Base-by-base conservation (phyloP, 768 basidiomycete genomes). In the Mycena vitilis region DNA sequence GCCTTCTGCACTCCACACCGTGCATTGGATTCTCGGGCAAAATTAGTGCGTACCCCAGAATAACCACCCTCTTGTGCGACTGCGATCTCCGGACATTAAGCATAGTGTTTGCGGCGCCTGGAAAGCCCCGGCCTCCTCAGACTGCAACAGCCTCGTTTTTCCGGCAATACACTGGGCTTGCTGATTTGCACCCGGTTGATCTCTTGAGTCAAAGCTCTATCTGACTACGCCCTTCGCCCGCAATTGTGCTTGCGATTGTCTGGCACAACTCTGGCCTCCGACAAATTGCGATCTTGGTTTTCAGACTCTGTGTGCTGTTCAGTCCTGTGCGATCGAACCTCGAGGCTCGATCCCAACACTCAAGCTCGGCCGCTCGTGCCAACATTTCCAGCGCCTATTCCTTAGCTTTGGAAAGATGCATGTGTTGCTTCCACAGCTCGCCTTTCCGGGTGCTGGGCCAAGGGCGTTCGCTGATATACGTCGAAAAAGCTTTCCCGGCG, bases 401-500 rank as follows among this genome's bases (percentile, higher is more conserved):
- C 36, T 20, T 12, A n/a, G 20, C 8, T 16, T 15, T 44, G 23
- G 42, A 48, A 60, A 7, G 25, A 45, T 12, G 10, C 48, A 53
- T 62, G n/a, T 51, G 40, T 44, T 25, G 38, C 5, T 30, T 68
- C 49, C 23, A 64, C 58, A 69, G 68, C 63, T 48, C 18, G 16
- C 37, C 45, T 55, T 53, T 60, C 42, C 30, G 49, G 60, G 60
- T 5, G 60, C 48, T 16, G 63, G 53, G 57, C 16, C 12, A 37
- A 59, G 48, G 62, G 52, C 45, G 23, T 20, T 37, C 25, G 36
- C 18, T 42, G 34, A 63, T 45, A 42, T 40, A 34, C 40, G 67
- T 63, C 56, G 49, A 12, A 63, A 5, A 68, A 59, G 16, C 61
- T 68, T 68, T 51, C 34, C 36, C 40, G 51, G 49, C 38, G 49